Evolutionary conservation across 2,329 filamentous ascomycete genomes (phyloP), one percentile per base, ranked within the genome.

Genomic region (Zopfia rhizophila): DNA sequence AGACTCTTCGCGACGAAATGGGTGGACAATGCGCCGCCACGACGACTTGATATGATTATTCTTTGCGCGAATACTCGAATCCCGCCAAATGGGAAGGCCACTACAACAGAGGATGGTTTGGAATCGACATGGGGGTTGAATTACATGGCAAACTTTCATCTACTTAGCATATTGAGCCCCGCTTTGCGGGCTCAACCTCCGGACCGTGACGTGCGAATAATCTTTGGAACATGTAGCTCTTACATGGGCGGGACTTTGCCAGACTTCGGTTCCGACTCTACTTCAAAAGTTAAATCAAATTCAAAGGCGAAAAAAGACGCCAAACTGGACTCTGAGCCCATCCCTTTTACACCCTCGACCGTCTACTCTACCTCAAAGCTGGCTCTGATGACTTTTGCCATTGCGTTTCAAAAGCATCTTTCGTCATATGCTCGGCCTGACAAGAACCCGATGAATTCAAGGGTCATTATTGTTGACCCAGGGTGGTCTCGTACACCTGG

Each of bases 111-210:
- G 5, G 91, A 97, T 64, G 91, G 91, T 1, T 76, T 97, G 11
- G 93, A 97, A 67, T 82, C 87, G 56, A 93, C 89, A 50, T 97
- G 92, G 92, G 91, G 91, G 75, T 80, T 97, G 60, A 99, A 99
- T 68, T 99, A 91, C 70, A 81, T 99, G 27, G 88, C 91, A 53
- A 97, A 97, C 71, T 97, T 97, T 75, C 95, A 99, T 66, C 80
- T 99, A 3, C 80, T 99, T 31, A 90, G 89, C 55, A 95, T 99
- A 21, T 79, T 99, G 24, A 94, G 88, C 59, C 94, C 94, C 0
- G 93, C 94, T 0, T 80, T 99, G 49, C 85, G 91, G 56, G 91
- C 89, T 1, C 94, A 99, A 72, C 94, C 94, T 2, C 86, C 95
- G 43, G 94, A 99, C 70, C 85, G 94, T 61, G 94, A 99, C 70